Percentiles rank a stretch among this genome's conserved stretches.
Evolutionary conservation across 2,329 filamentous ascomycete genomes (phyloP).

Genomic region (Fusarium napiforme): DNA sequence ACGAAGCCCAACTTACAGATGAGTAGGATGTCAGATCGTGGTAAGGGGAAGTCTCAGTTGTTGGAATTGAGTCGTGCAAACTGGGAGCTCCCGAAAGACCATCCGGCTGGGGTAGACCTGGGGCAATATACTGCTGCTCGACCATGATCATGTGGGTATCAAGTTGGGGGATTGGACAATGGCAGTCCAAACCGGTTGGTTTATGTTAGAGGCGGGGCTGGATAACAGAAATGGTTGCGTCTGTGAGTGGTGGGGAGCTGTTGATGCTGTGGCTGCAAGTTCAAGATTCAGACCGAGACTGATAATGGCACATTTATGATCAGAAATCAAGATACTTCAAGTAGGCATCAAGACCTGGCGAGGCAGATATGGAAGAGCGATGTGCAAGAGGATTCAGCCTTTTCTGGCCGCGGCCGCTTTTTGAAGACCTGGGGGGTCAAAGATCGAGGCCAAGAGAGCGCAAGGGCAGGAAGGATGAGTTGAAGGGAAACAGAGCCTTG

Average conservation of each 20-base stretch:
- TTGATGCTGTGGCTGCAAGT: slow-evolving; percentile 32
- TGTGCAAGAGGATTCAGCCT: slow-evolving; percentile 42
- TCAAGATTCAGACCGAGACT: slow-evolving; percentile 36
- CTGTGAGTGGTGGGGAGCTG: slow-evolving; percentile 24
- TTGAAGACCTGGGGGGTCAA: slow-evolving; percentile 38
- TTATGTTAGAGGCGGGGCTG: slow-evolving; percentile 34
- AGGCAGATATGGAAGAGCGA: slow-evolving; percentile 41
- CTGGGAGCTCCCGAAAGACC: slow-evolving; percentile 45
- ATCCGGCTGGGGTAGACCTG: slow-evolving; percentile 48
- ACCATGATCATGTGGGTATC: slow-evolving; percentile 49
- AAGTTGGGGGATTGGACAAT: slow-evolving; percentile 37
- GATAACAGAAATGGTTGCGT: slow-evolving; percentile 15
- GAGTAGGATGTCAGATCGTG: slow-evolving; percentile 47
- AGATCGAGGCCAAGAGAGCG: slow-evolving; percentile 30
- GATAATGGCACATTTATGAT: slow-evolving; percentile 43
- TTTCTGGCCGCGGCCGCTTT: slow-evolving; percentile 46
- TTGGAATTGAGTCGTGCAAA: slow-evolving; percentile 43
- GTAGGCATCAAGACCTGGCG: slow-evolving; percentile 29
- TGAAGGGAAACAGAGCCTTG: slow-evolving; percentile 43
- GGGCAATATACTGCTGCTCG: slow-evolving; percentile 50
- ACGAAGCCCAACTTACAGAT: slow-evolving; percentile 44
- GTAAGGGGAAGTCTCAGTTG: slow-evolving; percentile 44
- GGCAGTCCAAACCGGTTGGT: slow-evolving; percentile 35
- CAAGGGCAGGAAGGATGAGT: slow-evolving; percentile 33
- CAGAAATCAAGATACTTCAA: slow-evolving; percentile 24